Evolutionary conservation across 2,329 filamentous ascomycete genomes (phyloP).

Genomic region (Cryoendolithus antarcticus): DNA sequence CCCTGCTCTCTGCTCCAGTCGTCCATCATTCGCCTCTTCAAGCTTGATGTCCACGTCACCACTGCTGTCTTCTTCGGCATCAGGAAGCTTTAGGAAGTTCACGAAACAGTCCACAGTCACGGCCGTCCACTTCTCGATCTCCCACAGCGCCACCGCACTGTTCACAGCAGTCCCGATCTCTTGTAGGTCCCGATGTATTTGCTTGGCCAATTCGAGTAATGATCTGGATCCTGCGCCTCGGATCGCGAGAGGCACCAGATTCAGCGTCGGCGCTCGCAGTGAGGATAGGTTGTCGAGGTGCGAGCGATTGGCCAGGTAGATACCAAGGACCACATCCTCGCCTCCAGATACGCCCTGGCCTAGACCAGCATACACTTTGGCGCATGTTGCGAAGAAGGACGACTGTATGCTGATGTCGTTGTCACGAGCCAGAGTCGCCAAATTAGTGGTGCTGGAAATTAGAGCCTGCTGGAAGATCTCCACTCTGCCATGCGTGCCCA

Average conservation of each 20-base stretch:
- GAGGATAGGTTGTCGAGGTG: conserved; percentile 38
- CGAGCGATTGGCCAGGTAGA: conserved; percentile 73
- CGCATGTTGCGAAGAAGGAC: conserved; percentile 61
- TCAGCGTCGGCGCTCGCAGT: conserved; percentile 58
- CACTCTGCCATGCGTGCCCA: conserved; percentile 15
- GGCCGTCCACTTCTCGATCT: conserved; percentile 66
- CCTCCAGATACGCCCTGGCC: conserved; percentile 10
- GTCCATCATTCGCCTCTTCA: conserved; percentile 10
- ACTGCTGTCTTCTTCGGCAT: conserved; percentile 17
- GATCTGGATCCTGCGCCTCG: conserved; percentile 16
- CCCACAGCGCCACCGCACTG: conserved; percentile 50
- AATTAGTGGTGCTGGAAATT: conserved; percentile 25
- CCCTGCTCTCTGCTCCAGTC: conserved; percentile 1
- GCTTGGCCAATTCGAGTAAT: conserved; percentile 41
- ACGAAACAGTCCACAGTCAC: conserved; percentile 59
- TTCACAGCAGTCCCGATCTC: conserved; percentile 45
- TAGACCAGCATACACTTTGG: conserved; percentile 35
- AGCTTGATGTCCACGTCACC: conserved; percentile 13
- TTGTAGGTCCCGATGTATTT: conserved; percentile 57
- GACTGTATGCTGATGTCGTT: conserved; percentile 58
- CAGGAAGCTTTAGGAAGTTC: conserved; percentile 60
- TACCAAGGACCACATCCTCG: conserved; percentile 51
- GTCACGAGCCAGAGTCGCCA: conserved; percentile 34
- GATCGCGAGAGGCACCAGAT: conserved; percentile 61
- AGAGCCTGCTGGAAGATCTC: conserved; percentile 40